Percentiles rank a stretch among this genome's conserved stretches.
phyloP scores from a whole-genome alignment of 148 eudicot genomes.

The Chenopodium suecicum region DNA sequence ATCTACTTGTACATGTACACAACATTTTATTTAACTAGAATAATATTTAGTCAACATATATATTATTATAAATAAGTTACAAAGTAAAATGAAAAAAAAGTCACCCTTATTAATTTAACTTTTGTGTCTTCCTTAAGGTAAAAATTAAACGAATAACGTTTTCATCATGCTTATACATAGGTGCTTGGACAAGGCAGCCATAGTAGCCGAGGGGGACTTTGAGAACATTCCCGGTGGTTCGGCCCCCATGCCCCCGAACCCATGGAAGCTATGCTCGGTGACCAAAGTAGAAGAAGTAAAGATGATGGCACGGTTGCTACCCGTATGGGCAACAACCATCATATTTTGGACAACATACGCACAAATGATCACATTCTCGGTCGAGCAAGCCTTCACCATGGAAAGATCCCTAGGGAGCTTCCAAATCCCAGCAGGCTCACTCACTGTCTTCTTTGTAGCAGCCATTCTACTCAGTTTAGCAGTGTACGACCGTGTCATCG shows the following conservation, averaged over 20 bases:
- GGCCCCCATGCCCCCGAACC: constrained; percentile 35
- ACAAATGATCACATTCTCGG: constrained; percentile 84
- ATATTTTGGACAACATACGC: constrained; percentile 83
- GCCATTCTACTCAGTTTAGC: constrained; percentile 63
- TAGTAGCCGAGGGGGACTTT: constrained; percentile 61
- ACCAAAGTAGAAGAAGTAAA: constrained; percentile 84
- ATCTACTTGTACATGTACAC: too few species aligned
- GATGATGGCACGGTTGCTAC: constrained; percentile 67
- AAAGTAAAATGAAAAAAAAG: too few species aligned
- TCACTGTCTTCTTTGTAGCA: constrained; percentile 70
- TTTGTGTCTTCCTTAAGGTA: background rate
- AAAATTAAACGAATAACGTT: background rate
- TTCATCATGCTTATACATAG: constrained; percentile 17
- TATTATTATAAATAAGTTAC: too few species aligned
- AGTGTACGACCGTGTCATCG: constrained; percentile 57
- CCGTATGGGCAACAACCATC: constrained; percentile 87
- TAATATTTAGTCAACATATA: too few species aligned
- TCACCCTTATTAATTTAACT: too few species aligned
- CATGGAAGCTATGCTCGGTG: constrained; percentile 77
- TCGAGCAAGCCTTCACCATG: constrained; percentile 80
- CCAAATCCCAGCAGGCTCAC: constrained; percentile 72
- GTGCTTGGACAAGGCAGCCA: constrained; percentile 93
- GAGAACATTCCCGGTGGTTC: constrained; percentile 17
- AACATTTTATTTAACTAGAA: too few species aligned
- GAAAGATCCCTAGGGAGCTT: constrained; percentile 56